phyloP scores from a whole-genome alignment of 2,329 filamentous ascomycete species.

The Aspergillus alliaceus region DNA sequence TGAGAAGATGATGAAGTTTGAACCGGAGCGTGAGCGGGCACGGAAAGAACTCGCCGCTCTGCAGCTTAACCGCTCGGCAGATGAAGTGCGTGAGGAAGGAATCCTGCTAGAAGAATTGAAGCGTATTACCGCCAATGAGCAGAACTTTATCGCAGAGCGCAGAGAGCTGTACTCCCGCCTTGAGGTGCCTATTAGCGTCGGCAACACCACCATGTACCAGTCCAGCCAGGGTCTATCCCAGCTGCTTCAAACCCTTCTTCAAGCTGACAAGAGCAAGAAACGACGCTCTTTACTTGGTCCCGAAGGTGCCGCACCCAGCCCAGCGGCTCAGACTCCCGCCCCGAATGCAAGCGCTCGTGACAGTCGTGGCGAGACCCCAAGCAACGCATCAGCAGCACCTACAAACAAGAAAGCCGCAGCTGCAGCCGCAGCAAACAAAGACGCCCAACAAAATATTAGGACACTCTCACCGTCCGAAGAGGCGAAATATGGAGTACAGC shows the following conservation, averaged over 20 bases:
- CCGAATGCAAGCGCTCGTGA: conserved; percentile 34
- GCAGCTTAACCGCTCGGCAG: conserved; percentile 74
- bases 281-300: conserved; percentile 68
- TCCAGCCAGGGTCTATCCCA: conserved; percentile 76
- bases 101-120: conserved; percentile 86
- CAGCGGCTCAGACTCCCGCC: conserved; percentile 54
- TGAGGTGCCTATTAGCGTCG: conserved; percentile 72
- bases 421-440: conserved; percentile 30
- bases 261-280: conserved; percentile 85
- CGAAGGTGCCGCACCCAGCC: conserved; percentile 53
- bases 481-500: conserved; percentile 76
- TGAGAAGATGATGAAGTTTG: conserved; percentile 83
- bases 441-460: conserved; percentile 58
- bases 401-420: conserved; percentile 42
- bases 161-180: conserved; percentile 83
- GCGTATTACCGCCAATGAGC: conserved; percentile 82
- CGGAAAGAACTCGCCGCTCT: conserved; percentile 84
- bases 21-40: conserved; percentile 72
- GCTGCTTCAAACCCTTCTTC: conserved; percentile 78
- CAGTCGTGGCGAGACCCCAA: conserved; percentile 40
- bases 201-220: conserved; percentile 74
- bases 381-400: conserved; percentile 16
- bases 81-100: conserved; percentile 91
- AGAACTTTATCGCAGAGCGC: conserved; percentile 83
- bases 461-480: conserved; percentile 76